Percentiles rank a stretch among this genome's conserved stretches.
phyloP scores from a whole-genome alignment of 208 protist genomes.

The Tetramitus jugosus region DNA sequence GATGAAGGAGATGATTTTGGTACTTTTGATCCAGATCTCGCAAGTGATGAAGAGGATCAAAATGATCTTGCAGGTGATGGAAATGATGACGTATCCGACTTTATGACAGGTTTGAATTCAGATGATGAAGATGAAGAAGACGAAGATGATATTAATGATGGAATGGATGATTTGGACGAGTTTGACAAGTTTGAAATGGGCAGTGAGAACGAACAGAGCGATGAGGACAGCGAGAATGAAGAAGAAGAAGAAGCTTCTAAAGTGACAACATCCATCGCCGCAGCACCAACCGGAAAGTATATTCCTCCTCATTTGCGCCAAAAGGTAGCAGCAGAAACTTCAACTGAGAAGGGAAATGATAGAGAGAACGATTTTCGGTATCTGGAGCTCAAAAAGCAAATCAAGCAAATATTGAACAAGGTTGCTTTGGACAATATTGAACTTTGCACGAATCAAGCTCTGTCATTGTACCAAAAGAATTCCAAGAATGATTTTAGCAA shows the following conservation, averaged over 20 bases:
- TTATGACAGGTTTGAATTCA: too few species aligned
- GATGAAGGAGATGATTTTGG: background rate
- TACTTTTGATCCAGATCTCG: background rate
- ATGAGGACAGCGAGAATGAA: background rate
- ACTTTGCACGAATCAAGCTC: background rate
- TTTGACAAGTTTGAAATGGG: background rate
- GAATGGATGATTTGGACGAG: background rate
- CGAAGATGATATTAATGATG: background rate
- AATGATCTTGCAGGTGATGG: background rate
- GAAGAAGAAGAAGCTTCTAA: background rate
- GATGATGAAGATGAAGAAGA: background rate
- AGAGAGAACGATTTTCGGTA: background rate
- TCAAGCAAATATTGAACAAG: background rate
- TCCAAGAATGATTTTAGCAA: constrained; percentile 4
- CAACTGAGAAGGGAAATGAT: background rate
- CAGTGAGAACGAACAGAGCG: too few species aligned
- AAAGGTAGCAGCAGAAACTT: too few species aligned
- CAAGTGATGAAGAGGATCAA: background rate
- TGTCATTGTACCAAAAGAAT: background rate
- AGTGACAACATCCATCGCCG: background rate
- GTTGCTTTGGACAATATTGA: background rate
- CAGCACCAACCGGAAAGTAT: background rate
- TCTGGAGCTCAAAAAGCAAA: background rate
- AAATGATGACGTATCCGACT: background rate
- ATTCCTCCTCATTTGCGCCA: constrained; percentile 7